A percentile compares a stretch with the other conserved stretches of the same genome.
Conservation (phyloP, 257 asterid genomes). For the Solanum neorickii region DNA sequence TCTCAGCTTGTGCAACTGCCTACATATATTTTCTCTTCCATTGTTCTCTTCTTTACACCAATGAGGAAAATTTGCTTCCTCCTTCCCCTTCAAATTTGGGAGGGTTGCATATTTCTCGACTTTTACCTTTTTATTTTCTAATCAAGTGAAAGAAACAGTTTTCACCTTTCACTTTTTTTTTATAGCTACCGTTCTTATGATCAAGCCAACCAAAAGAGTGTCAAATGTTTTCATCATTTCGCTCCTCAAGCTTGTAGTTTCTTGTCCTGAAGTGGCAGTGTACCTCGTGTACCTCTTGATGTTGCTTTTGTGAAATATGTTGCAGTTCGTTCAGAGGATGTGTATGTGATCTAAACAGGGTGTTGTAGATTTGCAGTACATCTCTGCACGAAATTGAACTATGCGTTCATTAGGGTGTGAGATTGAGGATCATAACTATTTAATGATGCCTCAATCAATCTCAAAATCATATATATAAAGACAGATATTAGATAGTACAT, state of each 20-base stretch:
- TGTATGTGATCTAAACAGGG: neutral
- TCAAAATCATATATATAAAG: neutral
- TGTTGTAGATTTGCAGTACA: neutral
- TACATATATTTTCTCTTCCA: neutral
- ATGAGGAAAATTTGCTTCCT: neutral
- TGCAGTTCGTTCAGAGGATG: neutral
- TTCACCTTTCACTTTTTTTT: neutral
- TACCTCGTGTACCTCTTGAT: neutral
- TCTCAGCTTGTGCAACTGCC: neutral
- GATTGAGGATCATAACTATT: neutral
- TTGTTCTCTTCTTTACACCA: neutral
- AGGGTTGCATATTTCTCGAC: neutral
- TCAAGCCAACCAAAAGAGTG: neutral
- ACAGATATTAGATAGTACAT: neutral
- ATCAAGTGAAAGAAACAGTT: neutral
- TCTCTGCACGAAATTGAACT: neutral
- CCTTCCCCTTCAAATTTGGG: neutral
- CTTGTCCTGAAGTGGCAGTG: neutral
- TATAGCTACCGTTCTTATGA: neutral
- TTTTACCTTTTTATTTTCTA: neutral
- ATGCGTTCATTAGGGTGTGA: neutral
- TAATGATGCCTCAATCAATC: neutral
- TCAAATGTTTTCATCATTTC: neutral
- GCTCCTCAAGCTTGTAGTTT: neutral
- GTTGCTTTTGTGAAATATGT: neutral